These are phyloP conservation scores for Pseudogymnoascus sp. DNA, from an alignment of 2,329 filamentous ascomycete species.

Conservation along the genomic window DNA sequence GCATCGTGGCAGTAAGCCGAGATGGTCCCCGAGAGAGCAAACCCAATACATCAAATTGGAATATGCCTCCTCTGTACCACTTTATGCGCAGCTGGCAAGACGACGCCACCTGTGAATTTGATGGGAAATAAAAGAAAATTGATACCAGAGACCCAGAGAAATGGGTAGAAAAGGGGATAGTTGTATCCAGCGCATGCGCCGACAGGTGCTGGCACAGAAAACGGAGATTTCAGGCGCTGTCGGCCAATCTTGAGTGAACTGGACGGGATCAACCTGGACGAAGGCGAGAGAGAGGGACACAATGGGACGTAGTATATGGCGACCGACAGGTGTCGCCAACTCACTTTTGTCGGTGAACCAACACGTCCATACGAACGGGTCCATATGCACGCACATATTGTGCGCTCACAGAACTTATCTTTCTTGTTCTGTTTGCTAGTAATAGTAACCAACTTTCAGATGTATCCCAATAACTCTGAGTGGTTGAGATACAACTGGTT, in stretches of 20 bases:
- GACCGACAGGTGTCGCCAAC: background rate
- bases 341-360: background rate
- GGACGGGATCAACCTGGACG: conserved; percentile 4
- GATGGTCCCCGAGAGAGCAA: background rate
- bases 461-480: background rate
- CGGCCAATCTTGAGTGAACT: background rate
- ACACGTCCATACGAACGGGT: background rate
- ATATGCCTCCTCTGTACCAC: background rate
- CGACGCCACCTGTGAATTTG: background rate
- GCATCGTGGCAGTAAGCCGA: conserved; percentile 2
- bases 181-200: background rate
- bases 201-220: background rate
- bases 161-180: background rate
- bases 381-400: background rate
- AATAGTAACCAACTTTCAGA: no score
- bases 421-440: no score
- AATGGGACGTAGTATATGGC: background rate
- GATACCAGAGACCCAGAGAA: background rate
- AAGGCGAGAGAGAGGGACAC: background rate
- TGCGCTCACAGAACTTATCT: no score
- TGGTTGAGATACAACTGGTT: no score
- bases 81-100: background rate
- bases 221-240: background rate
- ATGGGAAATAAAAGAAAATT: background rate
- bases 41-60: conserved; percentile 4